Base-by-base conservation (phyloP, 2,329 filamentous ascomycete genomes). In the Nemania abortiva region DNA sequence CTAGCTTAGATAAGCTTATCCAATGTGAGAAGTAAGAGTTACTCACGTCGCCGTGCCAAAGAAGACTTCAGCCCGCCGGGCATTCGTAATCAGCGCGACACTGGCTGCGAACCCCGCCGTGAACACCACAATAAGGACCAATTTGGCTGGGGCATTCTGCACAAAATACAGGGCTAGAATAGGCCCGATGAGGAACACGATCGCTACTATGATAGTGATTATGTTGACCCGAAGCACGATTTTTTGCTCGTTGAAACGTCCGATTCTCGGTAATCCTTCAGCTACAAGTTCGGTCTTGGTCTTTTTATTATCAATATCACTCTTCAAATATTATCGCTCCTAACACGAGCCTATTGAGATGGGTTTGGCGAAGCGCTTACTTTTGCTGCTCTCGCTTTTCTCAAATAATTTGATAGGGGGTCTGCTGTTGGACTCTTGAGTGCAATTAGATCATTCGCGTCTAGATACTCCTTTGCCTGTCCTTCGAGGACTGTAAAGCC, bases 11-110 rank as follows among this genome's bases (percentile, higher is more conserved):
- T 42, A 11, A 42, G 37, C 6, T 42, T 5, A 6, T 15, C 4
- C 29, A 29, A 29, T n/a, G 29, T 6, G 15, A 29, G 45, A 15
- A 34, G 15, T n/a, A n/a, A 11, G 15, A 10, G 18, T 11, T n/a
- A 63, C 58, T 45, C 10, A 58, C 58, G 65, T 57, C 31, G 57
- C 63, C 10, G 63, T 60, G 11, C 55, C 63, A 10, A 55, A 27
- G 47, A 66, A 66, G n/a, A 66, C 37, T 37, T 66, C 63, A 47
- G 63, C 55, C 27, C 63, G 63, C 24, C 56, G 45, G 18, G 52
- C 64, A 37, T 31, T 53, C 11, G 64, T 66, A 29, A 66, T 62
- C 7, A 66, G 29, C 22, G 24, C 24, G 1, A 66, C 52, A 50
- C 64, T 62, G 6, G 27, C 57, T 15, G 64, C 64, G 22, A 66